Base-by-base conservation (phyloP, 805 yeast species). In the Kluyveromyces starmeri region DNA sequence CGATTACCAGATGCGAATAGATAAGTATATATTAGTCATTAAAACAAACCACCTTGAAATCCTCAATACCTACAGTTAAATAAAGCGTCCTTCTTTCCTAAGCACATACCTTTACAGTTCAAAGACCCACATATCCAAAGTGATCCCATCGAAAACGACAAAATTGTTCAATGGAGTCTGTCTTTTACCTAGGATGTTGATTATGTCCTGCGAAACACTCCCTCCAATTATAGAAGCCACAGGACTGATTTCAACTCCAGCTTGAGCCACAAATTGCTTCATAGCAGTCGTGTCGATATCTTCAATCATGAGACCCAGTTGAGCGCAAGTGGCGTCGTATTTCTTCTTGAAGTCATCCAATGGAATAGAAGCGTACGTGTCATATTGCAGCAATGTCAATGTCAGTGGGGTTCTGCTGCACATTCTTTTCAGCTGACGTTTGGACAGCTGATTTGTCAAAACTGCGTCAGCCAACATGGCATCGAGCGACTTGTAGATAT, bases 141-240 rank as follows among this genome's bases (percentile, higher is more conserved):
- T 65, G 12, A 67, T 57, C 8, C 89, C 86, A 60, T 92, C 95
- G 24, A 88, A 66, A 1, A 89, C 60, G 43, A 83, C 66, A 34
- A 83, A 66, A 53, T 92, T 92, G 53, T 85, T 88, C 24, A 88
- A 66, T 3, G 96, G 95, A 27, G 76, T 67, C 46, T 83, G 86
- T 45, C 78, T 74, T 45, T 73, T 72, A 27, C 92, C 80, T 34
- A 89, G 58, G 36, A 70, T 75, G 59, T 92, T 92, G 29, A 92
- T 81, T 10, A 85, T 79, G 53, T 88, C 96, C 58, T 92, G 98
- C 2, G 94, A 82, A 16, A 89, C 58, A 1, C 84, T 70, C 1
- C 97, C 98, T 5, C 97, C 98, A 5, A 89, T 46, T 2, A 92
- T 72, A 1, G 97, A 94, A 4, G 92, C 75, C 0, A 78, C 78